Evolutionary conservation across 164 flowering plant species (phyloP).

Genomic region (Dillenia turbinata): DNA sequence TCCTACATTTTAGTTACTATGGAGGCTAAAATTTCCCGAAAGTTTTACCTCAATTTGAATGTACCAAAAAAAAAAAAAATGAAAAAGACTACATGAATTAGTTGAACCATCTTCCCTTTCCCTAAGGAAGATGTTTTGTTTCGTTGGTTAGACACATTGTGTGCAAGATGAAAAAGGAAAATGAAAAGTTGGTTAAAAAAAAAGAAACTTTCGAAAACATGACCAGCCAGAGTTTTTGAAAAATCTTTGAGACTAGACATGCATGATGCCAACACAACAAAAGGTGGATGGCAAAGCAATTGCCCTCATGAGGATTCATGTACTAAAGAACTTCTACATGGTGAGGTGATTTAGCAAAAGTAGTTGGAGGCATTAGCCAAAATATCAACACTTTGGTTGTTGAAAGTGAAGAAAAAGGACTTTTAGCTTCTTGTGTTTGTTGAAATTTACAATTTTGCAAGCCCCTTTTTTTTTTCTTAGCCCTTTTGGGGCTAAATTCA

Average conservation of each 20-base stretch:
- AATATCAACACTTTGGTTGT: background rate
- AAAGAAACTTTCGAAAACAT: conserved; percentile 1
- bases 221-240: conserved; percentile 12
- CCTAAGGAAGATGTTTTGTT: conserved; percentile 31
- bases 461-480: conserved; percentile 20
- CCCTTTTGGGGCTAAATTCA: conserved; percentile 21
- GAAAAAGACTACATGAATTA: conserved; percentile 8
- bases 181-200: background rate
- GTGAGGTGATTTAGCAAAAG: conserved; percentile 18
- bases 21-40: conserved; percentile 39
- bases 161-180: conserved; percentile 10
- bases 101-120: conserved; percentile 23
- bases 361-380: conserved; percentile 20
- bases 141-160: conserved; percentile 15
- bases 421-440: conserved; percentile 11
- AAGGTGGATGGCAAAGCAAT: conserved; percentile 4
- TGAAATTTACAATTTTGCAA: conserved; percentile 33
- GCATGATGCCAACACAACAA: background rate
- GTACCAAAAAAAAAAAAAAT: conserved; percentile 33
- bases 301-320: conserved; percentile 7
- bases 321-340: conserved; percentile 16
- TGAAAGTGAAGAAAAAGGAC: background rate
- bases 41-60: conserved; percentile 41
- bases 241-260: conserved; percentile 2
- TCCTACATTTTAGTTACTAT: conserved; percentile 12